Percentiles rank a stretch among this genome's conserved stretches.
Evolutionary conservation across 192 early-diverging fungal species (phyloP).

Genomic region (Backusella parvicylindrica): DNA sequence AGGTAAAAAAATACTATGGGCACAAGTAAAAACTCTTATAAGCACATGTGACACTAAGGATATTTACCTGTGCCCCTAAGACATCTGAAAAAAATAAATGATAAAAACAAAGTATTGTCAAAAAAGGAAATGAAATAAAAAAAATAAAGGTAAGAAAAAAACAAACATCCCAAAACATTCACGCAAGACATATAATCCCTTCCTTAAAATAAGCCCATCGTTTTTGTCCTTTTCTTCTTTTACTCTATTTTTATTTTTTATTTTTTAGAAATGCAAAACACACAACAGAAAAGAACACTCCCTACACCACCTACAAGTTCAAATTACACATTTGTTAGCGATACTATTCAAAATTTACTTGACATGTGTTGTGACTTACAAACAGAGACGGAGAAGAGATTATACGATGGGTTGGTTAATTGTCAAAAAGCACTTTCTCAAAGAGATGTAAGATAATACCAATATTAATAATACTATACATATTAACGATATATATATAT

Average conservation of each 20-base stretch:
- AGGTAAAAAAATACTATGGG: too few species aligned
- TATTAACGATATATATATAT: not conserved
- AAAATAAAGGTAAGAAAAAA: not conserved
- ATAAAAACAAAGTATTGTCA: not conserved
- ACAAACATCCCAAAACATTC: not conserved
- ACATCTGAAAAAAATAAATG: not conserved
- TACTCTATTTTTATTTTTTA: not conserved
- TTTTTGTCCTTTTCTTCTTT: not conserved
- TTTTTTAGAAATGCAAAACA: not conserved
- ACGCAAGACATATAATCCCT: not conserved
- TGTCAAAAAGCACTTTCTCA: slow-evolving; percentile 4
- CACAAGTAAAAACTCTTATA: too few species aligned
- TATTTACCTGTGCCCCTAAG: too few species aligned
- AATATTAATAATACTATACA: not conserved
- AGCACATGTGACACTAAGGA: too few species aligned
- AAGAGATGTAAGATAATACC: slow-evolving; percentile 1
- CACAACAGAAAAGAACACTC: not conserved
- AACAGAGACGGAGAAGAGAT: not conserved
- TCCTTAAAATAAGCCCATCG: not conserved
- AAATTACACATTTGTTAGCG: not conserved
- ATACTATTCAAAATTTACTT: not conserved
- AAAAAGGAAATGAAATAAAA: not conserved
- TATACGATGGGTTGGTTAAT: not conserved
- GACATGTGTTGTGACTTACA: not conserved
- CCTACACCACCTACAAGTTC: slow-evolving; percentile 7